Percentiles rank a stretch among this genome's conserved stretches.
These are phyloP conservation scores for Syzygium oleosum DNA, from an alignment of 345 rosid genomes.

Conservation along the genomic window DNA sequence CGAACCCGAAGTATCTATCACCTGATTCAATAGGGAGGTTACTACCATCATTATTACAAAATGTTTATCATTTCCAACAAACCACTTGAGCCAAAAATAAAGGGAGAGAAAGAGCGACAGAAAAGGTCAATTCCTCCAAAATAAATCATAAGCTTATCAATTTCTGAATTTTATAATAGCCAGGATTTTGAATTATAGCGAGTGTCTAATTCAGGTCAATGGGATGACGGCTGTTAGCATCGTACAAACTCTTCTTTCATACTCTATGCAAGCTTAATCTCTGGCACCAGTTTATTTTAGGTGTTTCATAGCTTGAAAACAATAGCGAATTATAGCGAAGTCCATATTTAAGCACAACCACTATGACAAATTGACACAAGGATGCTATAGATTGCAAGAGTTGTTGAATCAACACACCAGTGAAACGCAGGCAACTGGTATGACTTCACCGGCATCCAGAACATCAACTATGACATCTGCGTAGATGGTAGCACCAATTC, in stretches of 20 bases:
- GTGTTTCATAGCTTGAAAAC: neutral
- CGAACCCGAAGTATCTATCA: constrained; percentile 28
- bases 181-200: neutral
- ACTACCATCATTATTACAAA: neutral
- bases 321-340: neutral
- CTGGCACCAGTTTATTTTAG: neutral
- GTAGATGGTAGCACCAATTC: constrained; percentile 27
- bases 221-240: neutral
- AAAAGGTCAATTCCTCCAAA: neutral
- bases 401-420: constrained; percentile 27
- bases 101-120: neutral
- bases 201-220: neutral
- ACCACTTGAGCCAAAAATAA: neutral
- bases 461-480: constrained; percentile 42
- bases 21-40: constrained; percentile 23
- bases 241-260: neutral
- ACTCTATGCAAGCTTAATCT: neutral
- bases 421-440: constrained; percentile 53
- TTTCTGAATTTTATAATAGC: neutral
- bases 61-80: neutral
- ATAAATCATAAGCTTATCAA: neutral
- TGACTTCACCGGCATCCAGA: constrained; percentile 29
- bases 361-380: neutral
- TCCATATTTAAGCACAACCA: neutral
- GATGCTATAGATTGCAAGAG: neutral